Conservation (phyloP, 495 filamentous ascomycete genomes). For the Aspergillus affinis region DNA sequence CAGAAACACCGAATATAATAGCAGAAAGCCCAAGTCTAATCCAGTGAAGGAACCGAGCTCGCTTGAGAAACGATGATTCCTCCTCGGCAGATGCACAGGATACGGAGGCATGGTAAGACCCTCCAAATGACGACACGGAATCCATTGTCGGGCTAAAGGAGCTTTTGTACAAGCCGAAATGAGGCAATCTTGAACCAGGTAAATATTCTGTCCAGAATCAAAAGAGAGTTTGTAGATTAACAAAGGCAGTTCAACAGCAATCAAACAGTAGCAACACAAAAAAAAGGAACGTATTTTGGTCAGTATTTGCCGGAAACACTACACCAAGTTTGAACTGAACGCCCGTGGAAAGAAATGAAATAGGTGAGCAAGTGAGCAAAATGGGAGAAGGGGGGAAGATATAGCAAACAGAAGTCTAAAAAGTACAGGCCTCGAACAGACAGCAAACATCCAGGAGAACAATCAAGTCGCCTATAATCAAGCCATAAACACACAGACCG, state of each 20-base stretch:
- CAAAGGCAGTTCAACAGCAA: background rate
- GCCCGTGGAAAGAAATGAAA: background rate
- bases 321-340: background rate
- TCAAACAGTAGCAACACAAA: background rate
- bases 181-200: background rate
- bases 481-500: background rate
- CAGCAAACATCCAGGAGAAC: background rate
- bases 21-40: constrained; percentile 37
- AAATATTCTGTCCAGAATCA: background rate
- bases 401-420: background rate
- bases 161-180: constrained; percentile 1
- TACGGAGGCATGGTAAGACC: constrained; percentile 25
- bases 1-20: constrained; percentile 31
- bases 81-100: constrained; percentile 35
- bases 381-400: background rate
- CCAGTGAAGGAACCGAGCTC: constrained; percentile 37
- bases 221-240: background rate
- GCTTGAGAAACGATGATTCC: constrained; percentile 40
- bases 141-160: constrained; percentile 25
- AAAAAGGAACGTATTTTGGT: background rate
- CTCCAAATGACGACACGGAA: constrained; percentile 25
- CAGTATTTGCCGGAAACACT: background rate
- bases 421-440: background rate
- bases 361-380: background rate
- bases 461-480: background rate